Base-by-base conservation (phyloP, 2,329 filamentous ascomycete species). In the Calonectria crousiana region DNA sequence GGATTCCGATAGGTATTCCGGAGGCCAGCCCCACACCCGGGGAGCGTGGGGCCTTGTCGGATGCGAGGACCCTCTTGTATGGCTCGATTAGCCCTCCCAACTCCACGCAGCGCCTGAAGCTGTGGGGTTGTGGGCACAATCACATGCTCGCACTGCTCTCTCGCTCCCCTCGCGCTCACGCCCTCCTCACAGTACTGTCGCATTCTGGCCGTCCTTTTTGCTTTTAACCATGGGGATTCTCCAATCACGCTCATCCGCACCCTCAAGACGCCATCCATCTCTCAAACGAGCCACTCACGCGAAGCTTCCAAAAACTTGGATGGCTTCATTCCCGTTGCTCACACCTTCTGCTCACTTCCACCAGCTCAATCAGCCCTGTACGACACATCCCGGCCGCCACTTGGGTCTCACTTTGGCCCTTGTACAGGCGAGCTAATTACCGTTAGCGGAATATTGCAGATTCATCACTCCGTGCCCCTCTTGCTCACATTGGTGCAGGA, bases 1-100 rank as follows among this genome's bases (percentile, higher is more conserved):
- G 71, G 67, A 74, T 77, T 79, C 78, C 78, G 78, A 80, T 80
- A 80, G 78, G 76, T 65, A 80, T 73, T 56, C 72, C 75, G 75
- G 75, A 52, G 73, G 51, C 41, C 71, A 53, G 34, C 76, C 51
- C 78, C 78, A 78, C 78, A 78, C 74, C 74, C 51, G 71, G 28
- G n/a, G 41, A 44, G 2, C 47, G 78, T 78, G 78, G 78, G 75
- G 75, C 58, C 76, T 74, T n/a, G 18, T 60, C 58, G 53, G 44
- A 62, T 56, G 56, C 65, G 58, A 66, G 10, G 14, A 32, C 47
- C 58, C 30, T 36, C 30, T 36, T 66, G 67, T 51, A 28, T 73
- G 71, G 71, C 73, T 69, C 41, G 66, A 71, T 71, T 79, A 70
- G 71, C 71, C 74, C 72, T 73, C 65, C 65, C 20, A 8, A 47